Evolutionary conservation across 768 basidiomycete species (phyloP).

Genomic region (Mycena vulgaris): DNA sequence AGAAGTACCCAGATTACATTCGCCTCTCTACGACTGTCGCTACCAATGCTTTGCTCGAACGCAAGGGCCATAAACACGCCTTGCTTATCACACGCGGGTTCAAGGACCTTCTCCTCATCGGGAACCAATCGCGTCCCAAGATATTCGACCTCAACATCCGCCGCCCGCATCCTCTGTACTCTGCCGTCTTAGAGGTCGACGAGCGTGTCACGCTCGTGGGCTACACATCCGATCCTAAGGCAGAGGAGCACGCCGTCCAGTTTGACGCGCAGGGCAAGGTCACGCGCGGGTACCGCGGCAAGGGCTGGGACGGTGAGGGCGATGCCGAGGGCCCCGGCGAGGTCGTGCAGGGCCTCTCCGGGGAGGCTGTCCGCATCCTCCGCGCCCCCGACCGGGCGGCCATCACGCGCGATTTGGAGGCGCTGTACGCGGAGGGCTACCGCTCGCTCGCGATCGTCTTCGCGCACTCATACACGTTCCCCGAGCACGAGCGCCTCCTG

Average conservation of each 20-base stretch:
- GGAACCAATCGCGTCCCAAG: conserved; percentile 94
- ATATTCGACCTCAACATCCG: conserved; percentile 97
- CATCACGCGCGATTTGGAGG: conserved; percentile 74
- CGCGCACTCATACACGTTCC: conserved; percentile 93
- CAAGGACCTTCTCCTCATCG: conserved; percentile 92
- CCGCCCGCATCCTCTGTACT: conserved; percentile 83
- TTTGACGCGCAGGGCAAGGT: conserved; percentile 84
- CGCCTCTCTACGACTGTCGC: conserved; percentile 95
- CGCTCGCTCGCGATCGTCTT: conserved; percentile 92
- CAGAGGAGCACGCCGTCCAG: conserved; percentile 81
- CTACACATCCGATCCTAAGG: conserved; percentile 90
- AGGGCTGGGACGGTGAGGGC: conserved; percentile 80
- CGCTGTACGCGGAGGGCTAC: conserved; percentile 85
- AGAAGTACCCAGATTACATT: conserved; percentile 79
- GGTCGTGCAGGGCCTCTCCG: conserved; percentile 86
- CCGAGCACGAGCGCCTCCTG: conserved; percentile 84
- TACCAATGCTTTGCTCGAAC: conserved; percentile 95
- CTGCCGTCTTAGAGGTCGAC: conserved; percentile 81
- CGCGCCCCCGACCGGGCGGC: conserved; percentile 61
- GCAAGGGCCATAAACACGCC: conserved; percentile 94
- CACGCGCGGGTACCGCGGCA: conserved; percentile 78
- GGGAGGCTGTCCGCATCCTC: conserved; percentile 90
- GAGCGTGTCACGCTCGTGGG: conserved; percentile 96
- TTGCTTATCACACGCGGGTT: conserved; percentile 94
- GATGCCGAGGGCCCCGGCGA: conserved; percentile 86